Conservation (phyloP, 805 yeast genomes). For the Zygosaccharomyces kombuchaensis region DNA sequence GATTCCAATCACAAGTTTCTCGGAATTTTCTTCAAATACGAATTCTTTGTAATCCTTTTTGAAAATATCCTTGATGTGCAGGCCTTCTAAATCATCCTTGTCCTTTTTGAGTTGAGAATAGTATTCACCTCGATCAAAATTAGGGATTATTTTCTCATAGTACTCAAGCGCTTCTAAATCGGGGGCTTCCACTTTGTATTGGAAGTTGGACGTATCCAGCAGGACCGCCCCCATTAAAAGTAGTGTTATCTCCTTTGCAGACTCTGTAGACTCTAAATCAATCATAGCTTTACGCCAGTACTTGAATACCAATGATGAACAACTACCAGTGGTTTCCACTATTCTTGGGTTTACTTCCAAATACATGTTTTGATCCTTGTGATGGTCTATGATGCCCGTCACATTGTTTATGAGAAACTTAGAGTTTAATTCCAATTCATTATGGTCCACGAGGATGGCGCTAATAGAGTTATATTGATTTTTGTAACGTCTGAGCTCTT, state of each 20-base stretch:
- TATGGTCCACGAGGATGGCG: conserved; percentile 79
- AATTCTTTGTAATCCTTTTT: conserved; percentile 84
- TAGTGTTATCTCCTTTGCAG: conserved; percentile 37
- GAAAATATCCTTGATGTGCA: conserved; percentile 57
- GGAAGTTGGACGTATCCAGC: conserved; percentile 70
- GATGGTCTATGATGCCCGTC: conserved; percentile 78
- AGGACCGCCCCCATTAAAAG: conserved; percentile 65
- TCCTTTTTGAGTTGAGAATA: conserved; percentile 40
- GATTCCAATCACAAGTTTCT: conserved; percentile 55
- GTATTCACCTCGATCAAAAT: conserved; percentile 21
- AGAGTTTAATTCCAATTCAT: conserved; percentile 52
- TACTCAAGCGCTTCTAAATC: conserved; percentile 47
- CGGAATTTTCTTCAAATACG: conserved; percentile 31
- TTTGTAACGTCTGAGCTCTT: conserved; percentile 48
- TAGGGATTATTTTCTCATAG: conserved; percentile 33
- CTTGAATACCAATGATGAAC: conserved; percentile 67
- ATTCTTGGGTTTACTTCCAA: conserved; percentile 56
- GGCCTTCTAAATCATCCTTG: conserved; percentile 60
- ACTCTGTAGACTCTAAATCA: conserved; percentile 10
- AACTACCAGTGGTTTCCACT: conserved; percentile 65
- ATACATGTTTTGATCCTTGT: conserved; percentile 60
- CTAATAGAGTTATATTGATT: conserved; percentile 28
- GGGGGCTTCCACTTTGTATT: conserved; percentile 53
- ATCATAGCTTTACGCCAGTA: conserved; percentile 43
- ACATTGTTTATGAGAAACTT: conserved; percentile 37